phyloP scores from a whole-genome alignment of 2,329 filamentous ascomycete species.

The Pseudogymnoascus pannorum region DNA sequence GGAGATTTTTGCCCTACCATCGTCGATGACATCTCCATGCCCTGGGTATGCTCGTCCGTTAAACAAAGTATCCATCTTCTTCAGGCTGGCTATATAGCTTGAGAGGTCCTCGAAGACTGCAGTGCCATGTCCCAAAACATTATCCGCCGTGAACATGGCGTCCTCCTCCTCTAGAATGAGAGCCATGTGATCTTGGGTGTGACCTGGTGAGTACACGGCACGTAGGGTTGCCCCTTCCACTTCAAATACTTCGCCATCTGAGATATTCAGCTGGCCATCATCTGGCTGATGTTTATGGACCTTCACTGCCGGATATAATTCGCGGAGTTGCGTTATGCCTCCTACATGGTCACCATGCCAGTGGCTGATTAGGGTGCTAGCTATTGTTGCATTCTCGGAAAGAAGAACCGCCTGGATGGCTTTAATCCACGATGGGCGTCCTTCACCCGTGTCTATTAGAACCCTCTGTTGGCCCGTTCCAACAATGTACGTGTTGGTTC shows the following conservation, averaged over 20 bases:
- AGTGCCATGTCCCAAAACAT: slow-evolving; percentile 80
- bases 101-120: slow-evolving; percentile 74
- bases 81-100: slow-evolving; percentile 61
- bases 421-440: slow-evolving; percentile 61
- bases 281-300: slow-evolving; percentile 61
- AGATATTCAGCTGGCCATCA: slow-evolving; percentile 45
- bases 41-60: slow-evolving; percentile 73
- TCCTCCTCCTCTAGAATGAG: slow-evolving; percentile 71
- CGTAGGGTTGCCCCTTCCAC: slow-evolving; percentile 58
- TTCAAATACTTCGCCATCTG: slow-evolving; percentile 45
- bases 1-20: slow-evolving; percentile 62
- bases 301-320: slow-evolving; percentile 52
- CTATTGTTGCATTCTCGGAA: slow-evolving; percentile 60
- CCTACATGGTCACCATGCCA: slow-evolving; percentile 85
- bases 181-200: slow-evolving; percentile 75
- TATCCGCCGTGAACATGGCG: slow-evolving; percentile 83
- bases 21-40: slow-evolving; percentile 71
- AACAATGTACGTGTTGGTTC: slow-evolving; percentile 92
- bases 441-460: slow-evolving; percentile 86
- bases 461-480: slow-evolving; percentile 67
- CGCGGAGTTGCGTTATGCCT: slow-evolving; percentile 63
- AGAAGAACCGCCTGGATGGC: slow-evolving; percentile 57
- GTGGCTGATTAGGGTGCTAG: slow-evolving; percentile 73
- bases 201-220: slow-evolving; percentile 62
- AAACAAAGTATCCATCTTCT: slow-evolving; percentile 60